Conservation (phyloP, 352 stramenopile species). For the Pythium myriotylum region DNA sequence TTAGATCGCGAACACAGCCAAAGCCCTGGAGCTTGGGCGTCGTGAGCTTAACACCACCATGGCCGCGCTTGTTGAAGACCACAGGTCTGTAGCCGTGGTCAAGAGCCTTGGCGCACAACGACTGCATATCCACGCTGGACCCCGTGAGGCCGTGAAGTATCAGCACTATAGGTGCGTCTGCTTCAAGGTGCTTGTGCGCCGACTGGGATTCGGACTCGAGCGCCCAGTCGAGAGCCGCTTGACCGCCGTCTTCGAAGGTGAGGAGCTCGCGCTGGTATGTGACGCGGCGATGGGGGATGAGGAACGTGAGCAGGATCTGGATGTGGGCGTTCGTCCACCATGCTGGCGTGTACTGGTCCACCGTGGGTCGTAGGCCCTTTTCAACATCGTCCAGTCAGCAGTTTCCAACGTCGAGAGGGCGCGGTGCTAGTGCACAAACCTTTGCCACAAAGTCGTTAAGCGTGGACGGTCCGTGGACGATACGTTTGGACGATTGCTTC, state of each 20-base stretch:
- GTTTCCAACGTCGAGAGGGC: too few relatives aligned
- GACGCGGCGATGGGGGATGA: slow-evolving; percentile 58
- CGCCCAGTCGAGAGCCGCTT: slow-evolving; percentile 70
- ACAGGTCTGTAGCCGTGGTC: slow-evolving; percentile 67
- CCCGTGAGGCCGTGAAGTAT: slow-evolving; percentile 76
- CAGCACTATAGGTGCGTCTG: slow-evolving; percentile 56
- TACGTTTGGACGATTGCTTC: slow-evolving; percentile 35
- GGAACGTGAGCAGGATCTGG: slow-evolving; percentile 69
- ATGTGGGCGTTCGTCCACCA: slow-evolving; percentile 80
- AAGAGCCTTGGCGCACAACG: slow-evolving; percentile 66
- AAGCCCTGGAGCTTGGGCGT: slow-evolving; percentile 77
- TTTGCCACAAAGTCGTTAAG: slow-evolving; percentile 63
- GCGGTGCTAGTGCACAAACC: too few relatives aligned
- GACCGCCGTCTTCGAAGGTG: slow-evolving; percentile 54
- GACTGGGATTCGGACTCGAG: slow-evolving; percentile 34
- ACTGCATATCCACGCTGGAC: slow-evolving; percentile 63
- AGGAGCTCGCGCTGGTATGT: slow-evolving; percentile 65
- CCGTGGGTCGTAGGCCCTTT: slow-evolving; percentile 42
- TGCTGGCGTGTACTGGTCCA: slow-evolving; percentile 61
- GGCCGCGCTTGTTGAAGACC: slow-evolving; percentile 84
- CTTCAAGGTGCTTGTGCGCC: slow-evolving; percentile 2
- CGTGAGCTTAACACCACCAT: slow-evolving; percentile 61
- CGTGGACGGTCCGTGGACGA: slow-evolving; percentile 57
- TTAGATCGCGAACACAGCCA: slow-evolving; percentile 65
- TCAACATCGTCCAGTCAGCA: too few relatives aligned